These are phyloP conservation scores for Infundibulicybe gibba DNA, from an alignment of 768 basidiomycete species.

Conservation along the genomic window DNA sequence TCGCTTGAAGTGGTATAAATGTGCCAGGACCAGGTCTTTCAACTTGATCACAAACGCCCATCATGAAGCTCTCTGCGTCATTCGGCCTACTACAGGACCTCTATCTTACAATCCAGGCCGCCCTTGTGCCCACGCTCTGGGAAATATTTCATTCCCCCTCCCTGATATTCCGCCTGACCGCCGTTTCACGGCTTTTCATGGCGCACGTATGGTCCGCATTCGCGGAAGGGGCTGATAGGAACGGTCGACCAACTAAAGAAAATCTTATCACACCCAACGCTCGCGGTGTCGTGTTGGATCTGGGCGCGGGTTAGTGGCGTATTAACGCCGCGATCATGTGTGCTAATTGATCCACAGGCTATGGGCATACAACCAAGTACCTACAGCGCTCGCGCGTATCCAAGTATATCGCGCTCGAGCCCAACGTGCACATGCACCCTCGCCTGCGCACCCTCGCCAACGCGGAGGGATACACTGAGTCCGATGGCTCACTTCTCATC, in stretches of 20 bases:
- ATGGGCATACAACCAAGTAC: conserved; percentile 58
- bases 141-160: background rate
- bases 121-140: background rate
- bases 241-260: conserved; percentile 34
- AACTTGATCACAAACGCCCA: background rate
- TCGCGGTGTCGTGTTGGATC: conserved; percentile 57
- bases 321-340: background rate
- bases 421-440: conserved; percentile 57
- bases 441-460: conserved; percentile 43
- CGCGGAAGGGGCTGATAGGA: conserved; percentile 42
- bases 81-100: background rate
- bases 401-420: conserved; percentile 67
- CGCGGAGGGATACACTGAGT: conserved; percentile 47
- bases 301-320: conserved; percentile 10
- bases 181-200: conserved; percentile 54
- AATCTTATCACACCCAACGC: conserved; percentile 50
- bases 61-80: background rate
- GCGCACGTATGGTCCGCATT: conserved; percentile 50
- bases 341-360: conserved; percentile 30
- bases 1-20: too few relatives aligned
- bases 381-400: conserved; percentile 49
- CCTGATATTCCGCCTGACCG: conserved; percentile 22
- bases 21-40: too few relatives aligned
- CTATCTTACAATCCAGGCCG: conserved; percentile 1
- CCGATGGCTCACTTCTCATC: conserved; percentile 50